Percentiles rank a stretch among this genome's conserved stretches.
Evolutionary conservation across 805 yeast genomes (phyloP).

Genomic region (Suhomyces tanzawaensis): DNA sequence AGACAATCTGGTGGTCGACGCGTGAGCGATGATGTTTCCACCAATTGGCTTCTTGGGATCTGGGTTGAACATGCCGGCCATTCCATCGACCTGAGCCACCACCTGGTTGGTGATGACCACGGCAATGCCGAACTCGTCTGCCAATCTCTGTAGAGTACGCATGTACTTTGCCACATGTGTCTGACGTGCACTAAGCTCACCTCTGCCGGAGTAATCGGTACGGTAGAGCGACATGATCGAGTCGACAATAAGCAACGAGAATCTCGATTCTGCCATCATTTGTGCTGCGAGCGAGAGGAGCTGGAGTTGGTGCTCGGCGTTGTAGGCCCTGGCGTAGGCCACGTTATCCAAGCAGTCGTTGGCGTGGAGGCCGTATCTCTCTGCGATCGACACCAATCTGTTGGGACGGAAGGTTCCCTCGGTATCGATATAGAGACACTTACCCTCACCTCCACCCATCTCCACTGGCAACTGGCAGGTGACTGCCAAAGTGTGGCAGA

Average conservation of each 20-base stretch:
- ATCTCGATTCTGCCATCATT: constrained; percentile 94
- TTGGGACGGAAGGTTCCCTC: constrained; percentile 97
- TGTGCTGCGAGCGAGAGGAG: constrained; percentile 86
- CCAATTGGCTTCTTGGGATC: constrained; percentile 99
- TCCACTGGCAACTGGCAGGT: constrained; percentile 96
- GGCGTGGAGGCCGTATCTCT: constrained; percentile 86
- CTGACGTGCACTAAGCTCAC: constrained; percentile 93
- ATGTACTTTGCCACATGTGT: constrained; percentile 89
- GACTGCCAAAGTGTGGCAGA: constrained; percentile 94
- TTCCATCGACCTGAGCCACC: constrained; percentile 96
- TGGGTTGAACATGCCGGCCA: constrained; percentile 77
- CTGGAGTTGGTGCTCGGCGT: constrained; percentile 92
- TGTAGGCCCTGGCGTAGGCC: constrained; percentile 95
- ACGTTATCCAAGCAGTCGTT: constrained; percentile 95
- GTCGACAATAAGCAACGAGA: constrained; percentile 88
- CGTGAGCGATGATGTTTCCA: constrained; percentile 95
- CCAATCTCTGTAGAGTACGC: constrained; percentile 87
- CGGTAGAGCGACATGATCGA: constrained; percentile 95
- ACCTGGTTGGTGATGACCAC: constrained; percentile 92
- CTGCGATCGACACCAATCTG: constrained; percentile 84
- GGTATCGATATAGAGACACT: constrained; percentile 92
- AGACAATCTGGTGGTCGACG: constrained; percentile 89
- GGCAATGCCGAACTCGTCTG: constrained; percentile 97
- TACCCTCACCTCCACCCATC: constrained; percentile 98
- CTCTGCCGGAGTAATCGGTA: constrained; percentile 93